Evolutionary conservation across 1,139 yeast species (phyloP).

Genomic region (Debaryomycetaceae sp.): DNA sequence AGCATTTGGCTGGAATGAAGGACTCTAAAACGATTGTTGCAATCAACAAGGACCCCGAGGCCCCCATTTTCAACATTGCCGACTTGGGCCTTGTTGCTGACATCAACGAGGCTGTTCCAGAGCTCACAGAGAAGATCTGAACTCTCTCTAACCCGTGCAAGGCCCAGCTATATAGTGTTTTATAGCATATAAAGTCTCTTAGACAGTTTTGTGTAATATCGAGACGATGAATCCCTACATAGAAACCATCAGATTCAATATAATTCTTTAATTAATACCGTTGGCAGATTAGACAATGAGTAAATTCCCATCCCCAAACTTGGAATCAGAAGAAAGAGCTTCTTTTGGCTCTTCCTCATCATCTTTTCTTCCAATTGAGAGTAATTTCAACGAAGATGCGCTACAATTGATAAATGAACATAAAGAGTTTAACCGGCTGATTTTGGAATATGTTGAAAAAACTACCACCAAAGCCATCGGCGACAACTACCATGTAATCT

Average conservation of each 20-base stretch:
- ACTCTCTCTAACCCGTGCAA: background rate
- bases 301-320: slow-evolving; percentile 2
- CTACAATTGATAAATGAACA: slow-evolving; percentile 79
- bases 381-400: slow-evolving; percentile 35
- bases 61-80: slow-evolving; percentile 89
- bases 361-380: slow-evolving; percentile 43
- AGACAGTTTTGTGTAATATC: background rate
- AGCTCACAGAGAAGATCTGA: slow-evolving; percentile 70
- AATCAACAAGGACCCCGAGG: slow-evolving; percentile 89
- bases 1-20: slow-evolving; percentile 98
- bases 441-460: slow-evolving; percentile 38
- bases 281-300: slow-evolving; percentile 1
- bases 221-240: background rate
- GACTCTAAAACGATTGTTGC: slow-evolving; percentile 93
- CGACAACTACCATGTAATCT: slow-evolving; percentile 79
- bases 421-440: slow-evolving; percentile 54
- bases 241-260: background rate
- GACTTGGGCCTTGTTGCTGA: slow-evolving; percentile 92
- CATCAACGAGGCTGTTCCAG: slow-evolving; percentile 80
- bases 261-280: background rate
- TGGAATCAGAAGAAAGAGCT: slow-evolving; percentile 2
- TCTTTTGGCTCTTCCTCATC: slow-evolving; percentile 22
- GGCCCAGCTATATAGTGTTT: background rate
- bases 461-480: slow-evolving; percentile 44
- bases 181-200: background rate